These are phyloP conservation scores for Colletotrichum sp. DNA, from an alignment of 2,329 filamentous ascomycete genomes.

Conservation along the genomic window DNA sequence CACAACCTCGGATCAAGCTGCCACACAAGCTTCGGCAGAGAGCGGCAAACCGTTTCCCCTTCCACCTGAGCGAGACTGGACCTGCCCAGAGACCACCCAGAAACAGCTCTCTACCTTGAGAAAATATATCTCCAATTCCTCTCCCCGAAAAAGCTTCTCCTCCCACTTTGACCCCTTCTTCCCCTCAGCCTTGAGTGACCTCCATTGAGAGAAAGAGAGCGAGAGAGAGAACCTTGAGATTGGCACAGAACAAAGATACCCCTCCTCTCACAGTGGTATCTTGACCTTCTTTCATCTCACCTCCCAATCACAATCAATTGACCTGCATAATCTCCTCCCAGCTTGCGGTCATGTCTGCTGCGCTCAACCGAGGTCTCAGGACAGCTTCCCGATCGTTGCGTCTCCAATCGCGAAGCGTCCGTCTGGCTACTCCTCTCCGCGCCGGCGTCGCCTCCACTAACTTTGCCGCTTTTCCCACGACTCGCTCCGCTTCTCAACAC, in stretches of 20 bases:
- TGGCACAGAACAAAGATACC: background rate
- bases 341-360: constrained; percentile 51
- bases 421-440: constrained; percentile 38
- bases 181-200: background rate
- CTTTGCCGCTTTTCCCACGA: constrained; percentile 31
- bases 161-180: background rate
- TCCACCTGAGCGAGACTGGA: constrained; percentile 13
- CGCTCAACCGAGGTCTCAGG: constrained; percentile 57
- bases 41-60: constrained; percentile 16
- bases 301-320: constrained; percentile 16
- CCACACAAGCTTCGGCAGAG: constrained; percentile 21
- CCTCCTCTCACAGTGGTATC: background rate
- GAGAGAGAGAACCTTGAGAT: background rate
- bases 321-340: background rate
- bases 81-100: background rate
- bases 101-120: background rate
- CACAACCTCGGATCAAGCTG: constrained; percentile 24
- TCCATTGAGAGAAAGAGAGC: background rate
- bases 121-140: background rate
- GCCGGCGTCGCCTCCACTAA: constrained; percentile 38
- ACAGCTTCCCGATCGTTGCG: constrained; percentile 60
- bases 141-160: background rate
- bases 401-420: constrained; percentile 45
- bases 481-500: constrained; percentile 37
- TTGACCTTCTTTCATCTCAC: background rate